Base-by-base conservation (phyloP, 371 early-diverging fungal species). In the Mortierella sp. region DNA sequence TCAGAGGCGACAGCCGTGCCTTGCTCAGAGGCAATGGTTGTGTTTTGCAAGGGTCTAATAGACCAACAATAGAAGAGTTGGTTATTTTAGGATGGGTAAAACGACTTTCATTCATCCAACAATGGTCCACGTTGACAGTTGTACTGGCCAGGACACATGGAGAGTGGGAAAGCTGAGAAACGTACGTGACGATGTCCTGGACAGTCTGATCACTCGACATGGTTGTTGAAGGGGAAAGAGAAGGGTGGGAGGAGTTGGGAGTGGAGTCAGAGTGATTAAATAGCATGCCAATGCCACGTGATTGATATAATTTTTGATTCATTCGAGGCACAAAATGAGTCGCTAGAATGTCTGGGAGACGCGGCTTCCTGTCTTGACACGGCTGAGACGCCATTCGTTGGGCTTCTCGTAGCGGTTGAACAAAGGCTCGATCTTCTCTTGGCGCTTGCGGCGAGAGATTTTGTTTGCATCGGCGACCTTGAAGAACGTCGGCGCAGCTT, bases 401-500 rank as follows among this genome's bases (percentile, higher is more conserved):
- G 93, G 93, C 64, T 91, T 88, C 59, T 94, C 96, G 82, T 93
- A 97, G 71, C 94, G 89, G 83, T 96, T 97, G 83, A 83, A 95
- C 56, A 98, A 79, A 19, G 99, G 99, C 76, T 89, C 82, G 54
- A 83, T 81, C 78, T 80, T 92, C 83, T 98, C 98, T 65, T 93
- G 89, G 64, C 93, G 86, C 85, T 98, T 97, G 61, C 96, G 92
- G 57, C 95, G 94, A 28, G 91, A 91, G 26, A 98, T 93, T 81
- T 91, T 93, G 82, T 93, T 93, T 1, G 94, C 91, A 79, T 98
- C 97, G 10, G 95, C 95, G 28, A 90, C 86, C 73, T 91, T 90
- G 88, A 96, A 98, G 86, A 96, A 98, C 9, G 93, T 96, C 28
- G 99, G 99, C 3, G 98, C 98, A 7, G 94, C 94, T 80, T 99